A percentile compares a stretch with the other conserved stretches of the same genome.
These are phyloP conservation scores for Alternaria sp. DNA, from an alignment of 2,329 filamentous ascomycete species.

Conservation along the genomic window DNA sequence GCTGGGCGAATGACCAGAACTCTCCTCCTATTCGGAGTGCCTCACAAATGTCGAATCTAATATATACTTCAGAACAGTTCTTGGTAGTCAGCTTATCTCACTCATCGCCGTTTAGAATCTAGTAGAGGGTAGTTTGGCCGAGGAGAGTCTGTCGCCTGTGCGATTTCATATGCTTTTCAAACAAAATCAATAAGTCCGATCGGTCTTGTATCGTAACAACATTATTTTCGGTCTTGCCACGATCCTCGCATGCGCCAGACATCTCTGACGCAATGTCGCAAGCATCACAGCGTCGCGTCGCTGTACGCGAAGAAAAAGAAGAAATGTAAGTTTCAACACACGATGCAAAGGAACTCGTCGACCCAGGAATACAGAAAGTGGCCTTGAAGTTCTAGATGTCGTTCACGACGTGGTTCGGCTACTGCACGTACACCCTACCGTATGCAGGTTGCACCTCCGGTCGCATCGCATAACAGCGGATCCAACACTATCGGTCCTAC, in stretches of 20 bases:
- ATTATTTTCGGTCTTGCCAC: not conserved
- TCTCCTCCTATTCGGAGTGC: not conserved
- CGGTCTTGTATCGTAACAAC: not conserved
- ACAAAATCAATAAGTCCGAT: not conserved
- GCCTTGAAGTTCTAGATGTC: not conserved
- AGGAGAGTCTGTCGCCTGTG: not conserved
- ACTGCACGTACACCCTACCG: not conserved
- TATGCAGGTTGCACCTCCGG: constrained; percentile 1
- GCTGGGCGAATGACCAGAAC: not conserved
- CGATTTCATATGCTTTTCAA: not conserved
- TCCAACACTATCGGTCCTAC: constrained; percentile 5
- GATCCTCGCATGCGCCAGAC: not conserved
- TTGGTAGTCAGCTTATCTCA: not conserved
- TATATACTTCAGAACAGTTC: not conserved
- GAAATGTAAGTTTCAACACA: not conserved
- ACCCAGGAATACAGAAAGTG: not conserved
- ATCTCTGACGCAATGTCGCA: not conserved
- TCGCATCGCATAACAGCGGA: not conserved
- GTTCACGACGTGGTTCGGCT: constrained; percentile 1
- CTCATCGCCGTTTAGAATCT: not conserved
- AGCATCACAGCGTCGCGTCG: not conserved
- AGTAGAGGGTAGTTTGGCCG: not conserved
- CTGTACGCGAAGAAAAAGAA: not conserved
- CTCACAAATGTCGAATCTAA: not conserved
- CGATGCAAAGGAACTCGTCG: not conserved